phyloP scores from a whole-genome alignment of 495 filamentous ascomycete species.

The Penicillium mononematosum region DNA sequence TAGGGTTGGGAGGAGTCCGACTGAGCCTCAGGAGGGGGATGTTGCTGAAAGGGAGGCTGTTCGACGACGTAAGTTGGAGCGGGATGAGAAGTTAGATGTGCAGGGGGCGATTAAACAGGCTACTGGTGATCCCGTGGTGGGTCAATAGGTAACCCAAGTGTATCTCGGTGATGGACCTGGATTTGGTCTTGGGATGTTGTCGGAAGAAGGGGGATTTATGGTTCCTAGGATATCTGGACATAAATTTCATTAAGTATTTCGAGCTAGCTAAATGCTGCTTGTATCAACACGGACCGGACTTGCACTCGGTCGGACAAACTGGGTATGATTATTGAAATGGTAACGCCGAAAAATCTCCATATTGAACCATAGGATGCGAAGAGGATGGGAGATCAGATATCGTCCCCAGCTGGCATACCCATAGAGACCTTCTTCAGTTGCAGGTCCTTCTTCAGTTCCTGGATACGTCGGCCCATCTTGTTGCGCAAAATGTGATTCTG shows the following conservation, averaged over 20 bases:
- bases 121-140: slow-evolving; percentile 34
- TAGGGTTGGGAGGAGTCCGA: slow-evolving; percentile 25
- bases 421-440: slow-evolving; percentile 50
- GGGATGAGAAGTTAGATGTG: slow-evolving; percentile 34
- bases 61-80: slow-evolving; percentile 30
- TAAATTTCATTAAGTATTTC: slow-evolving; percentile 9
- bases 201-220: background rate
- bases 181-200: background rate
- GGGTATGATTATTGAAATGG: slow-evolving; percentile 12
- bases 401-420: slow-evolving; percentile 41
- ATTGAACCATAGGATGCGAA: slow-evolving; percentile 1
- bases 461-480: slow-evolving; percentile 51
- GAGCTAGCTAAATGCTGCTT: slow-evolving; percentile 7
- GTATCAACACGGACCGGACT: slow-evolving; percentile 1
- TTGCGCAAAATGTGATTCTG: slow-evolving; percentile 48
- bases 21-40: slow-evolving; percentile 24
- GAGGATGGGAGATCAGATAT: slow-evolving; percentile 22
- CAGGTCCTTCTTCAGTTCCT: slow-evolving; percentile 48
- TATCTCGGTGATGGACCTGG: background rate
- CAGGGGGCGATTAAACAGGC: slow-evolving; percentile 27
- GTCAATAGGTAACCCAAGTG: background rate
- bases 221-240: background rate
- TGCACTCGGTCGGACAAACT: slow-evolving; percentile 1
- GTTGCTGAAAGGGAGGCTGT: slow-evolving; percentile 32
- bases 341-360: slow-evolving; percentile 4